phyloP scores from a whole-genome alignment of 2,329 filamentous ascomycete genomes.

The Cercospora berteroae region DNA sequence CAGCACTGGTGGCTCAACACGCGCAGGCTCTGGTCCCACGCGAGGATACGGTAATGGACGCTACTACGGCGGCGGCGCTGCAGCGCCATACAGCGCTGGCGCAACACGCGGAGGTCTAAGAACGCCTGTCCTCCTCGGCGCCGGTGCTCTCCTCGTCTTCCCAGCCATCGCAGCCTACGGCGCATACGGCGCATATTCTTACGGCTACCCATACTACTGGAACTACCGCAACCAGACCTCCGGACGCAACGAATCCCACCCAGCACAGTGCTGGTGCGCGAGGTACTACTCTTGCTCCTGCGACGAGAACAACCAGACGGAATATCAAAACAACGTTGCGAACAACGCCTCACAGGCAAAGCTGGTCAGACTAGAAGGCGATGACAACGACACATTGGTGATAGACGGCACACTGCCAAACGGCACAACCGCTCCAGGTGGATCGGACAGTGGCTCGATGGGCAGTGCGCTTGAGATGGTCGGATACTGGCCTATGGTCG shows the following conservation, averaged over 20 bases:
- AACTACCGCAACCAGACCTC: slow-evolving; percentile 49
- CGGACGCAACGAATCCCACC: slow-evolving; percentile 56
- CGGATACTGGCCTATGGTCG: slow-evolving; percentile 42
- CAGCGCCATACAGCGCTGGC: slow-evolving; percentile 59
- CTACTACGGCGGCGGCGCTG: slow-evolving; percentile 67
- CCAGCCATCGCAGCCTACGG: slow-evolving; percentile 61
- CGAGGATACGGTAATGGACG: slow-evolving; percentile 57
- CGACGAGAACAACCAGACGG: slow-evolving; percentile 61
- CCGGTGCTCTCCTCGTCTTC: slow-evolving; percentile 51
- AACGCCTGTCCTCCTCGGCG: slow-evolving; percentile 53
- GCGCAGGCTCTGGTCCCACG: slow-evolving; percentile 56
- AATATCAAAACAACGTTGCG: slow-evolving; percentile 57
- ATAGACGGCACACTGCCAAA: slow-evolving; percentile 71
- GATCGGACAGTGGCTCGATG: slow-evolving; percentile 32
- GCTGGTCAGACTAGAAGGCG: slow-evolving; percentile 63
- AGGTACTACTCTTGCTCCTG: slow-evolving; percentile 61
- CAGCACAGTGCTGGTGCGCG: slow-evolving; percentile 62
- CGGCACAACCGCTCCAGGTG: slow-evolving; percentile 45
- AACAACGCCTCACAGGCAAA: slow-evolving; percentile 63
- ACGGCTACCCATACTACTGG: slow-evolving; percentile 60
- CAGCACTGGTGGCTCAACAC: slow-evolving; percentile 22
- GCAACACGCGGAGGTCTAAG: slow-evolving; percentile 49
- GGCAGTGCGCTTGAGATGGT: slow-evolving; percentile 13
- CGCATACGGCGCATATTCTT: slow-evolving; percentile 62
- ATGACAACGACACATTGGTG: slow-evolving; percentile 55